Base-by-base conservation (phyloP, 139 green algal genomes). In the Asterochloris erici region DNA sequence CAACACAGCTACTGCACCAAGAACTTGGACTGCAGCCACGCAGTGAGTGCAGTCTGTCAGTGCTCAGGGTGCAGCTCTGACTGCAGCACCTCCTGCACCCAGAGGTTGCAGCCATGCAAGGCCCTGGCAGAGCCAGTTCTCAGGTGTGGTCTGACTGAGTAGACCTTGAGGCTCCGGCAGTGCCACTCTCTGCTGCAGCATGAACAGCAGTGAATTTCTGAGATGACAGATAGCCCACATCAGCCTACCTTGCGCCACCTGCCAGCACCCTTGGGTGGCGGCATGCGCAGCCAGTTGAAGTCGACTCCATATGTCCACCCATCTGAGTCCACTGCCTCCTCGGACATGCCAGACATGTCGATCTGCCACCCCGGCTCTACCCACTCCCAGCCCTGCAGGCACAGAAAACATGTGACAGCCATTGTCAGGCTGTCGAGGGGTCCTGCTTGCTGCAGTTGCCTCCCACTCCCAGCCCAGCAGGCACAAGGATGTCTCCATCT, bases 251-350 rank as follows among this genome's bases (percentile, higher is more conserved):
- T 73, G 12, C 76, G 68, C 81, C 86, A 87, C 24, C 81, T 78
- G 26, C 86, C 89, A 29, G 77, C 62, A 17, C 83, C 79, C 14
- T 80, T 79, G 24, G 82, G 21, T 60, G 90, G 90, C 60, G 89
- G 89, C 78, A 85, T 85, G 60, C 60, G 69, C 70, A 89, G 73
- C 75, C 85, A 91, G 38, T 63, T 82, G 83, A 98, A 97, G 83
- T 96, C 91, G 63, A 93, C 80, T 26, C 88, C 91, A 86, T 98
- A 98, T 1, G 83, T 84, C 94, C 94, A 98, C 68, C 93, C 93
- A 24, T 96, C 89, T 19, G 71, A 70, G 70, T 94, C 91, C 16
- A 88, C 85, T 0, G 77, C 79, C 10, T 86, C 85, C 4, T 81
- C 66, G 26, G 87, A 84, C n/a, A 82, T 12, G 2, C 92, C 93